A percentile compares a stretch with the other conserved stretches of the same genome.
These are phyloP conservation scores for Auriscalpium orientale DNA, from an alignment of 768 basidiomycete species.

Conservation along the genomic window DNA sequence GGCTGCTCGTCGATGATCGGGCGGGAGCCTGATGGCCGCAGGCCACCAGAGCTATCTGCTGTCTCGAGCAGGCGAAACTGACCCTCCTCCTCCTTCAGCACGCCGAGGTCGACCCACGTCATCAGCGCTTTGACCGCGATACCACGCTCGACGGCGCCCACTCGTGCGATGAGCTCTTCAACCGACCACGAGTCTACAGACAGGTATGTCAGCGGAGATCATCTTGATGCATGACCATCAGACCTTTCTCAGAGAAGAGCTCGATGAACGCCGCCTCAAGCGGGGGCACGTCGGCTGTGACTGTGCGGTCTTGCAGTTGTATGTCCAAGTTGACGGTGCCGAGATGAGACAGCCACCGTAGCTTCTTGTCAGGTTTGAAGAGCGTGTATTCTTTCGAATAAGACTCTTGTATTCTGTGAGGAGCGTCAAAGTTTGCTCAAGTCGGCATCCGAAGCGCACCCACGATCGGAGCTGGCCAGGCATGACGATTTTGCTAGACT, in stretches of 20 bases:
- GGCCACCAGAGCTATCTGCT: constrained; percentile 14
- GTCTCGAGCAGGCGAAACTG: constrained; percentile 61
- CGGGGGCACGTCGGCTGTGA: constrained; percentile 73
- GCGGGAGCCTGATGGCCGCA: neutral
- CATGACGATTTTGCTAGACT: constrained; percentile 64
- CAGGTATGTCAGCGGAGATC: neutral
- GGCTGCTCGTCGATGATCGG: constrained; percentile 37
- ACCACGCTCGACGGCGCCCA: constrained; percentile 59
- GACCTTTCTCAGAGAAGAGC: constrained; percentile 69
- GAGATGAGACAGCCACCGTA: constrained; percentile 85
- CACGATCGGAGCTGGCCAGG: constrained; percentile 82
- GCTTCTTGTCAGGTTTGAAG: constrained; percentile 88
- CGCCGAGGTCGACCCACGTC: constrained; percentile 80
- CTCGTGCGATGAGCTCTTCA: constrained; percentile 54
- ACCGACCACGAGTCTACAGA: constrained; percentile 61
- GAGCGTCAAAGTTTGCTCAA: neutral
- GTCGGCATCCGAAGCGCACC: constrained; percentile 19
- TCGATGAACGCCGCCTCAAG: constrained; percentile 90
- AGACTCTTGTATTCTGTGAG: constrained; percentile 55
- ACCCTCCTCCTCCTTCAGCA: constrained; percentile 62
- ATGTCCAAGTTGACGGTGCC: constrained; percentile 79
- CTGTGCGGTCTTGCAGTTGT: constrained; percentile 70
- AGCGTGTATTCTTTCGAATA: constrained; percentile 73
- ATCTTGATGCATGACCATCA: constrained; percentile 5
- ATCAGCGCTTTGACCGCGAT: constrained; percentile 65